A percentile compares a stretch with the other conserved stretches of the same genome.
These are phyloP conservation scores for Kluyveromyces aestuarii DNA, from an alignment of 805 yeast species.

Conservation along the genomic window DNA sequence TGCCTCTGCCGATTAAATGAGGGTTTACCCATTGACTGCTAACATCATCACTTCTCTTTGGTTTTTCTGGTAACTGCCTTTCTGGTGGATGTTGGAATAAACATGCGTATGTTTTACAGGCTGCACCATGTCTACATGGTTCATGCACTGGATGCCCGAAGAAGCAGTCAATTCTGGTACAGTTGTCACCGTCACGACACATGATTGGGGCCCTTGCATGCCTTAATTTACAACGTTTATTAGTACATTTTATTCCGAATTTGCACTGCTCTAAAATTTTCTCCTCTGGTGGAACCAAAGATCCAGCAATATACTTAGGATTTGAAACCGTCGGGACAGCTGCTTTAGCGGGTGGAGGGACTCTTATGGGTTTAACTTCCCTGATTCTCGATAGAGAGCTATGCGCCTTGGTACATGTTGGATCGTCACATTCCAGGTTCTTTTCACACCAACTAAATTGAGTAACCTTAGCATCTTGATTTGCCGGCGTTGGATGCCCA, in stretches of 20 bases:
- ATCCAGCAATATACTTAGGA: not conserved
- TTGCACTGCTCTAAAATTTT: constrained; percentile 73
- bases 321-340: constrained; percentile 5
- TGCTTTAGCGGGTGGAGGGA: constrained; percentile 3
- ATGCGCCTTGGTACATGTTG: constrained; percentile 65
- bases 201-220: constrained; percentile 68
- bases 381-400: constrained; percentile 58
- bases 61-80: constrained; percentile 33
- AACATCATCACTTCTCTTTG: constrained; percentile 14
- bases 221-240: constrained; percentile 69
- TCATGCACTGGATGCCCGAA: constrained; percentile 77
- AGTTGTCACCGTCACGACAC: constrained; percentile 75
- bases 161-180: constrained; percentile 72
- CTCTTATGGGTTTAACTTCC: constrained; percentile 26
- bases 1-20: constrained; percentile 13
- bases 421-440: constrained; percentile 55
- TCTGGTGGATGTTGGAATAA: constrained; percentile 75
- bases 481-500: constrained; percentile 89
- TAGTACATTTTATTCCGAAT: constrained; percentile 68
- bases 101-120: constrained; percentile 67
- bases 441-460: constrained; percentile 68
- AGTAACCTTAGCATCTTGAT: constrained; percentile 59
- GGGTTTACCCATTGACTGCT: constrained; percentile 17
- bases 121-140: constrained; percentile 69
- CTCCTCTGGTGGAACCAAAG: constrained; percentile 28